Percentiles rank a stretch among this genome's conserved stretches.
Conservation (phyloP, 352 stramenopile species). For the Pseudoperonospora humuli region DNA sequence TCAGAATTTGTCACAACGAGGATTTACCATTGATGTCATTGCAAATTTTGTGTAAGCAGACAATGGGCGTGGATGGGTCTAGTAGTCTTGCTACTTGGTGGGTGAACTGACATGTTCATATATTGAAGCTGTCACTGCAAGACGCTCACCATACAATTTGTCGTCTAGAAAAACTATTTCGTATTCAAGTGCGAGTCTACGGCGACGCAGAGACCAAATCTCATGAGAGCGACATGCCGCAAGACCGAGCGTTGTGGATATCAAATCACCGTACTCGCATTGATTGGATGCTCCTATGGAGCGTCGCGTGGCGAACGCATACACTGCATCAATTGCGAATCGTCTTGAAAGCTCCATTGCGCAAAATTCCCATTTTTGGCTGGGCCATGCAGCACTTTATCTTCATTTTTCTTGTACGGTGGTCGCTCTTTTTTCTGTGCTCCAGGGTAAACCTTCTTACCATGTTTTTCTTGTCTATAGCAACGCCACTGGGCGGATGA, state of each 20-base stretch:
- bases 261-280: conserved; percentile 78
- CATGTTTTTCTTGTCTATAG: conserved; percentile 12
- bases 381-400: conserved; percentile 85
- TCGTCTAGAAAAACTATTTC: conserved; percentile 44
- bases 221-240: conserved; percentile 32
- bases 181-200: conserved; percentile 54
- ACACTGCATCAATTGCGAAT: conserved; percentile 57
- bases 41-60: conserved; percentile 14
- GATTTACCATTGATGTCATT: too few relatives aligned
- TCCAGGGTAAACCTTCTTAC: background rate
- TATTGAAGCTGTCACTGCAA: conserved; percentile 12
- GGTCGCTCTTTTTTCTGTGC: background rate
- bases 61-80: conserved; percentile 78
- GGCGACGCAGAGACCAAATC: conserved; percentile 47
- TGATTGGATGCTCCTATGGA: conserved; percentile 84
- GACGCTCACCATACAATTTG: conserved; percentile 14
- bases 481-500: conserved; percentile 62
- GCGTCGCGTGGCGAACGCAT: conserved; percentile 42
- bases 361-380: conserved; percentile 65
- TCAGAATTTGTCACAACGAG: background rate
- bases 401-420: conserved; percentile 67
- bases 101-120: conserved; percentile 1
- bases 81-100: conserved; percentile 53
- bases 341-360: conserved; percentile 69
- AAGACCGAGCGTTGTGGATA: conserved; percentile 64